phyloP scores from a whole-genome alignment of 2,329 filamentous ascomycete species.

The Pezicula neosporulosa region DNA sequence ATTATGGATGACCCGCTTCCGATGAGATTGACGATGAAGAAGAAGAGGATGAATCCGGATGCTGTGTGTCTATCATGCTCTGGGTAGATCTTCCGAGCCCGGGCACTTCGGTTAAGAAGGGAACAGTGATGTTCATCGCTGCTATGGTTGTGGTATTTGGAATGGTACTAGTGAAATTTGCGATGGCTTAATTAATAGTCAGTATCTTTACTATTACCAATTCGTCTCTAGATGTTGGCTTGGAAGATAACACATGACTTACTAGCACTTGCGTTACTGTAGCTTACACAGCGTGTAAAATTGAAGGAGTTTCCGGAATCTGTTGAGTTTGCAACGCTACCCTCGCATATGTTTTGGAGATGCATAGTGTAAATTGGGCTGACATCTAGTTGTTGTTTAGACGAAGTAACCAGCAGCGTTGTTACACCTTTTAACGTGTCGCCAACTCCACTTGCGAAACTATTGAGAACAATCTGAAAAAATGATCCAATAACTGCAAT shows the following conservation, averaged over 20 bases:
- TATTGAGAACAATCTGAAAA: constrained; percentile 6
- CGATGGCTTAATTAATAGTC: constrained; percentile 1
- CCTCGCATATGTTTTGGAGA: constrained; percentile 3
- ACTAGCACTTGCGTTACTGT: constrained; percentile 2
- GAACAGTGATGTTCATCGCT: constrained; percentile 5
- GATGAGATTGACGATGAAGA: constrained; percentile 5
- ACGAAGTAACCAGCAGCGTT: not conserved
- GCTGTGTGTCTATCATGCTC: not conserved
- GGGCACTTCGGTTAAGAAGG: constrained; percentile 3
- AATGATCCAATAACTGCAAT: constrained; percentile 1
- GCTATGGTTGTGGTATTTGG: constrained; percentile 1
- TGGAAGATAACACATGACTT: not conserved
- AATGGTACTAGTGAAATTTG: constrained; percentile 4
- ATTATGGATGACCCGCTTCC: constrained; percentile 5
- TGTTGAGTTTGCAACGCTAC: constrained; percentile 1
- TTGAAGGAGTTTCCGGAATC: constrained; percentile 1
- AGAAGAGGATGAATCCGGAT: not conserved
- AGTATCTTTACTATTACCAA: not conserved
- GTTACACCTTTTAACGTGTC: not conserved
- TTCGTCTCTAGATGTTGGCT: not conserved
- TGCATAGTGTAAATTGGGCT: constrained; percentile 2
- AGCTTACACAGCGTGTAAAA: constrained; percentile 7
- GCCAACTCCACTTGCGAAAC: constrained; percentile 4
- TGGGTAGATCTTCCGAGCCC: constrained; percentile 2
- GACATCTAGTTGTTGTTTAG: constrained; percentile 3